phyloP scores from a whole-genome alignment of 257 asterid genomes.

The Anisodus tanguticus region DNA sequence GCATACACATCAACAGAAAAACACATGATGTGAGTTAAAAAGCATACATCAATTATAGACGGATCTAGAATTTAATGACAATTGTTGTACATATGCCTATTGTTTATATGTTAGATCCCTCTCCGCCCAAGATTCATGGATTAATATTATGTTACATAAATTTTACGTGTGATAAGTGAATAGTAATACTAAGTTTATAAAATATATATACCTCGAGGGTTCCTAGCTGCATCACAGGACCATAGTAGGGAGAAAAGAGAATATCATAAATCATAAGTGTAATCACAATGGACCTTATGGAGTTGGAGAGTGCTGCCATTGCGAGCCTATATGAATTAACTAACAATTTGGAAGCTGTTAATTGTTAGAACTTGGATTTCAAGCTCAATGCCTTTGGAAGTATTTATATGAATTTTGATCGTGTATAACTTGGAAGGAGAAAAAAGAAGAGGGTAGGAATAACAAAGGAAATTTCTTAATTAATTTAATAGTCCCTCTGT shows the following conservation, averaged over 20 bases:
- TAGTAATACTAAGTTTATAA: too few species aligned
- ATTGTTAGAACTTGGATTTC: background rate
- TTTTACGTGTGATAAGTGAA: too few species aligned
- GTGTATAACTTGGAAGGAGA: background rate
- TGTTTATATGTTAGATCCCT: background rate
- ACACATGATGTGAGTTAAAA: background rate
- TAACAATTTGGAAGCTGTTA: background rate
- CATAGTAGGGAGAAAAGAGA: conserved; percentile 11
- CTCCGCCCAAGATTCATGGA: background rate
- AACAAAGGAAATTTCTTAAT: background rate
- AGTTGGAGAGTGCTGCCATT: conserved; percentile 2
- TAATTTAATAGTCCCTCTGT: background rate
- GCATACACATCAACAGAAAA: background rate
- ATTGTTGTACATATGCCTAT: background rate
- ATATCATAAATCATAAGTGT: conserved; percentile 20
- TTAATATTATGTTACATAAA: background rate
- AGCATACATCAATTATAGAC: background rate
- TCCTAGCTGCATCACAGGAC: conserved; percentile 8
- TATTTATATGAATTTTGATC: conserved; percentile 19
- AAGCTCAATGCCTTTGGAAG: background rate
- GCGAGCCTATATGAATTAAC: background rate
- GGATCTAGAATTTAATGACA: background rate
- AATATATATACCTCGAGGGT: background rate
- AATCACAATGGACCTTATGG: background rate
- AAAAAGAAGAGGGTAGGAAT: background rate